Conservation (phyloP, 2,329 filamentous ascomycete genomes). For the Sporothrix luriei region DNA sequence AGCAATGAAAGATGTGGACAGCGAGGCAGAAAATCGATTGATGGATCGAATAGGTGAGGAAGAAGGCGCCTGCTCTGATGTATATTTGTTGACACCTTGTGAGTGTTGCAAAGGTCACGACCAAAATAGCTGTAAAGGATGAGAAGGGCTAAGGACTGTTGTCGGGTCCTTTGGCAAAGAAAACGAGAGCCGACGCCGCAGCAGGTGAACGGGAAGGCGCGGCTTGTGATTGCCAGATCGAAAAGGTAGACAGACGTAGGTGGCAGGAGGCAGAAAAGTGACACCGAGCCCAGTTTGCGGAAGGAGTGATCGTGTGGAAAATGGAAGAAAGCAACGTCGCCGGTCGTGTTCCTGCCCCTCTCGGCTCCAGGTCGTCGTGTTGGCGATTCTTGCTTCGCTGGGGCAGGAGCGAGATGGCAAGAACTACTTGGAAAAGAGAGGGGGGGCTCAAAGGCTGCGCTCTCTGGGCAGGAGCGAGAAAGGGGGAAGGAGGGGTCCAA, state of each 20-base stretch:
- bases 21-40: neutral
- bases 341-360: conserved; percentile 31
- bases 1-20: neutral
- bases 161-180: neutral
- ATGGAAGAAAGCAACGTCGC: conserved; percentile 17
- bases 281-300: conserved; percentile 22
- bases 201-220: neutral
- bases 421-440: conserved; percentile 31
- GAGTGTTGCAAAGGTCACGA: neutral
- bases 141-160: neutral
- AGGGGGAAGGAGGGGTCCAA: conserved; percentile 34
- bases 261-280: conserved; percentile 1
- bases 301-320: neutral
- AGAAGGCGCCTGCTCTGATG: conserved; percentile 1
- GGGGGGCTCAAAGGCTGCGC: conserved; percentile 25
- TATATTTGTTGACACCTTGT: neutral
- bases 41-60: neutral
- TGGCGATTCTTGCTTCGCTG: conserved; percentile 18
- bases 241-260: neutral
- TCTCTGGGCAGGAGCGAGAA: conserved; percentile 20
- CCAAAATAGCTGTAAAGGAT: neutral
- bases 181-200: neutral
- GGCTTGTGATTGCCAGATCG: neutral
- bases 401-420: conserved; percentile 26
- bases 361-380: conserved; percentile 29